A percentile compares a stretch with the other conserved stretches of the same genome.
Conservation (phyloP, 2,329 filamentous ascomycete species). For the Exophiala sp. region DNA sequence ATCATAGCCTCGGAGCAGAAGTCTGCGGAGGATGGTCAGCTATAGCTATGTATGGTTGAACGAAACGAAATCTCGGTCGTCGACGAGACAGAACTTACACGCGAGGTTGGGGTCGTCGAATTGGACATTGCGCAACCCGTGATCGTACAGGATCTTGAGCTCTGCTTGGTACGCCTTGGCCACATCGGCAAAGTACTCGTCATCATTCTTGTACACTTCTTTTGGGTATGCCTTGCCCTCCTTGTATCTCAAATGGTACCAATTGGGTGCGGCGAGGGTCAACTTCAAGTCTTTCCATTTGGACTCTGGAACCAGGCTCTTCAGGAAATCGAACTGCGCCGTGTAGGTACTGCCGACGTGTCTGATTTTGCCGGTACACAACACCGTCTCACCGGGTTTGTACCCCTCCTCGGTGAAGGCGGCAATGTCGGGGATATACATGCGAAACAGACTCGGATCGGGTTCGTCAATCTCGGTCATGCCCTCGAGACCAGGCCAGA, state of each 20-base stretch:
- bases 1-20: constrained; percentile 64
- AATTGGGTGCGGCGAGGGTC: constrained; percentile 54
- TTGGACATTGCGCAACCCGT: constrained; percentile 54
- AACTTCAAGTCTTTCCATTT: constrained; percentile 56
- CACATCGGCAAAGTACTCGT: constrained; percentile 54
- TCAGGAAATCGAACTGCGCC: constrained; percentile 50
- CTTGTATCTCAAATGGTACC: constrained; percentile 55
- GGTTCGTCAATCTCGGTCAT: constrained; percentile 45
- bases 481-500: constrained; percentile 44
- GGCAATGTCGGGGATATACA: constrained; percentile 51
- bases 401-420: constrained; percentile 49
- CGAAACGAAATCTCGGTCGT: no score
- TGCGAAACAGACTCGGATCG: constrained; percentile 44
- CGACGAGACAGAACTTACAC: constrained; percentile 46
- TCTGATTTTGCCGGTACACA: constrained; percentile 47
- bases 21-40: constrained; percentile 38
- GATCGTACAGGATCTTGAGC: constrained; percentile 50
- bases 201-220: constrained; percentile 46
- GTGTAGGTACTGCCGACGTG: constrained; percentile 41
- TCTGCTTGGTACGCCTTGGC: constrained; percentile 55
- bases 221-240: constrained; percentile 45
- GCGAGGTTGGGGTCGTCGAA: constrained; percentile 57
- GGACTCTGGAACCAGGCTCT: constrained; percentile 49
- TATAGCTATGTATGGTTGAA: no score
- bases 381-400: constrained; percentile 46